These are phyloP conservation scores for Verticillium nonalfalfae DNA, from an alignment of 2,329 filamentous ascomycete species.

Conservation along the genomic window DNA sequence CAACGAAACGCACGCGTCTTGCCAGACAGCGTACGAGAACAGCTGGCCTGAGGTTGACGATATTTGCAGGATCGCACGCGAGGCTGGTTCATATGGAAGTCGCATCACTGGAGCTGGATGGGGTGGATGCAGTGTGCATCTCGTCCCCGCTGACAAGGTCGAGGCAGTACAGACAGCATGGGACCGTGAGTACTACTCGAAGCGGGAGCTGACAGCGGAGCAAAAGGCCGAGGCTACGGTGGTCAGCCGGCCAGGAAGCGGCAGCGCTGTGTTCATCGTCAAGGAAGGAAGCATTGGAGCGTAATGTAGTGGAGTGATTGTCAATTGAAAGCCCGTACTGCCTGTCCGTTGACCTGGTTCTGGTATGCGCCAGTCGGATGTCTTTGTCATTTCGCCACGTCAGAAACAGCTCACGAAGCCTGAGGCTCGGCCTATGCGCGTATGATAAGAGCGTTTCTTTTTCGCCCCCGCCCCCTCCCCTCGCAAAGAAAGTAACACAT, in stretches of 20 bases:
- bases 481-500: no score
- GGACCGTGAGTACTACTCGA: conserved; percentile 75
- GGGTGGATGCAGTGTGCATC: conserved; percentile 93
- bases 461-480: background rate
- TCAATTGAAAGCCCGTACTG: background rate
- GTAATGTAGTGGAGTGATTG: background rate
- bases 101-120: conserved; percentile 89
- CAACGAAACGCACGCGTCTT: conserved; percentile 85
- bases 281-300: conserved; percentile 13
- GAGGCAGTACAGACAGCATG: conserved; percentile 70
- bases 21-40: conserved; percentile 83
- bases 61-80: conserved; percentile 72
- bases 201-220: conserved; percentile 58
- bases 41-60: conserved; percentile 89
- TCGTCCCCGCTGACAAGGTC: conserved; percentile 80
- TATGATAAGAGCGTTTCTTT: background rate
- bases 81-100: conserved; percentile 76
- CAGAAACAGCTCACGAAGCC: background rate
- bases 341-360: background rate
- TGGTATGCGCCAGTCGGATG: background rate
- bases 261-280: conserved; percentile 50
- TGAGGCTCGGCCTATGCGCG: background rate
- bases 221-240: conserved; percentile 76
- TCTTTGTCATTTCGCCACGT: background rate
- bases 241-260: conserved; percentile 79